Evolutionary conservation across 1,284 basidiomycete genomes (phyloP).

Genomic region (Pyrrhoderma noxium): DNA sequence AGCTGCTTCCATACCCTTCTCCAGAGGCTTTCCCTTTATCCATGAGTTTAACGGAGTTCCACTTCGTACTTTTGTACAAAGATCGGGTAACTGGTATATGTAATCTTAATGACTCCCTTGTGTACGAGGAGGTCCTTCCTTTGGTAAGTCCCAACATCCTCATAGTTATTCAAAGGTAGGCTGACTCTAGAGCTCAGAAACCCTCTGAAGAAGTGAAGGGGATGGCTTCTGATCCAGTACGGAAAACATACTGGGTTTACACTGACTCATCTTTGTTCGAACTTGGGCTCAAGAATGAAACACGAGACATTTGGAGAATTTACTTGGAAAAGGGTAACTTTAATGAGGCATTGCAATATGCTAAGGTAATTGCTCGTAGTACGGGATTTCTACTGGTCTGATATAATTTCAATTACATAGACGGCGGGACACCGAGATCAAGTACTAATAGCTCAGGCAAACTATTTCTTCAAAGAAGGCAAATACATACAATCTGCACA

Average conservation of each 20-base stretch:
- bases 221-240: conserved; percentile 75
- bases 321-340: conserved; percentile 77
- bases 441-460: conserved; percentile 81
- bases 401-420: conserved; percentile 32
- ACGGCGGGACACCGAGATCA: conserved; percentile 80
- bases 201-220: conserved; percentile 65
- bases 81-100: conserved; percentile 78
- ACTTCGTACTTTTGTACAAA: conserved; percentile 82
- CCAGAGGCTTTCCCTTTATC: conserved; percentile 44
- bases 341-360: conserved; percentile 72
- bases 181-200: conserved; percentile 41
- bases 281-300: conserved; percentile 81
- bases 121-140: conserved; percentile 80
- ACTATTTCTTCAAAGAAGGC: conserved; percentile 75
- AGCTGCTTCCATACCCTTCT: conserved; percentile 58
- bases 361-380: conserved; percentile 49
- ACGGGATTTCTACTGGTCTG: background rate
- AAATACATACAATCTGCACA: conserved; percentile 90
- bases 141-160: conserved; percentile 44
- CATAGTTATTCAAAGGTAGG: background rate
- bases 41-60: conserved; percentile 85
- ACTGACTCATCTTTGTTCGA: conserved; percentile 90
- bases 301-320: conserved; percentile 91
- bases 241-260: conserved; percentile 92
- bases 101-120: conserved; percentile 72